Base-by-base conservation (phyloP, 1,139 yeast genomes). In the Scheffersomyces segobiensis region DNA sequence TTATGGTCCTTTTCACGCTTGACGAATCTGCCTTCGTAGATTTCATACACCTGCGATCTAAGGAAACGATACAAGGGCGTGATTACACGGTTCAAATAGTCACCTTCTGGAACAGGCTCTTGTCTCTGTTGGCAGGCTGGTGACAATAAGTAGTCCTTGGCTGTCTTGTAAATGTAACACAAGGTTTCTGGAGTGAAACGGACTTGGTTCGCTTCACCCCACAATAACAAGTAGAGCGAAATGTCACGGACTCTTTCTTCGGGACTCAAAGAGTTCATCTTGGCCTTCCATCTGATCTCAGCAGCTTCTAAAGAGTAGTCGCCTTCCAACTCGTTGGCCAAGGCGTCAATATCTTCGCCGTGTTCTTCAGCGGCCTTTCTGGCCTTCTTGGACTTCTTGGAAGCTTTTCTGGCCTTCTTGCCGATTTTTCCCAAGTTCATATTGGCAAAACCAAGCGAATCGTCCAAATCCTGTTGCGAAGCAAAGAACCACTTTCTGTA, bases 201-300 rank as follows among this genome's bases (percentile, higher is more conserved):
- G 61, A 95, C 93, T 80, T 95, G 98, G 77, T 93, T 93, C 52
- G 98, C 97, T 79, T 95, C 99, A 74, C 99, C 99, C 99, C 99
- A 95, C 68, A 93, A 83, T 71, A 93, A 83, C 67, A 95, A 81
- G 79, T 92, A 95, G 62, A 95, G 84, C 7, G 98, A 95, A 63
- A 95, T 77, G 71, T 95, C 98, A 72, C 96, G 87, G 52, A 91
- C 93, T 74, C 96, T 87, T 73, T 93, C 98, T 65, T 80, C 84
- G 3, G 84, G 84, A 52, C 77, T 67, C 61, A 80, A 74, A 32
- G 76, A 67, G 64, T 80, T 80, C 84, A 80, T 80, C 71, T 75
- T 79, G 57, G 84, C 82, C 67, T 77, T 79, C 84, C 84, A 80
- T 71, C 82, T 77, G 60, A 80, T 77, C 64, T 80, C 84, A 46